These are phyloP conservation scores for Hsuehochloa calcarea DNA, from an alignment of 176 grass and related monocot genomes.

Conservation along the genomic window DNA sequence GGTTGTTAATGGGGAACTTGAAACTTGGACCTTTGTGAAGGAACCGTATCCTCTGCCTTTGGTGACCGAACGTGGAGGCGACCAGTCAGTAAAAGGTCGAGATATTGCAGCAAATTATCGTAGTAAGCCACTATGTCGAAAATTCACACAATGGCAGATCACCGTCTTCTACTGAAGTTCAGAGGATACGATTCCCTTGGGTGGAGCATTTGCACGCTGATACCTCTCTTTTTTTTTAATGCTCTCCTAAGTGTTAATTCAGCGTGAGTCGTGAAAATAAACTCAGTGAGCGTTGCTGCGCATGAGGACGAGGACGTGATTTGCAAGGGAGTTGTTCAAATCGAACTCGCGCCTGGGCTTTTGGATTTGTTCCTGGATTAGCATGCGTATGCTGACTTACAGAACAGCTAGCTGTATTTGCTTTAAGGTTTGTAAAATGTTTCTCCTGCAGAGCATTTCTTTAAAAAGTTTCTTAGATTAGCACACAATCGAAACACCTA, in stretches of 20 bases:
- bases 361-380: neutral
- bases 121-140: neutral
- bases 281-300: too few species aligned
- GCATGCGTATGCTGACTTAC: neutral
- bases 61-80: neutral
- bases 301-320: too few species aligned
- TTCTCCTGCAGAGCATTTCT: neutral
- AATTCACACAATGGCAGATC: neutral
- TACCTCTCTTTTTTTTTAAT: too few species aligned
- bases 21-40: neutral
- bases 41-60: neutral
- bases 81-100: neutral
- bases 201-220: too few species aligned
- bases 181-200: too few species aligned
- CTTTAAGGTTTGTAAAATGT: neutral
- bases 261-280: too few species aligned
- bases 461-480: neutral
- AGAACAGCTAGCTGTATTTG: constrained; percentile 4
- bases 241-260: too few species aligned
- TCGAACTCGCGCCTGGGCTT: neutral
- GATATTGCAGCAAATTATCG: neutral
- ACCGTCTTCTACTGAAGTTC: too few species aligned
- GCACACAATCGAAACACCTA: neutral
- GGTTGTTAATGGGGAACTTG: neutral
- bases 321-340: too few species aligned